phyloP scores from a whole-genome alignment of 768 basidiomycete genomes.

The Paxillus involutus region DNA sequence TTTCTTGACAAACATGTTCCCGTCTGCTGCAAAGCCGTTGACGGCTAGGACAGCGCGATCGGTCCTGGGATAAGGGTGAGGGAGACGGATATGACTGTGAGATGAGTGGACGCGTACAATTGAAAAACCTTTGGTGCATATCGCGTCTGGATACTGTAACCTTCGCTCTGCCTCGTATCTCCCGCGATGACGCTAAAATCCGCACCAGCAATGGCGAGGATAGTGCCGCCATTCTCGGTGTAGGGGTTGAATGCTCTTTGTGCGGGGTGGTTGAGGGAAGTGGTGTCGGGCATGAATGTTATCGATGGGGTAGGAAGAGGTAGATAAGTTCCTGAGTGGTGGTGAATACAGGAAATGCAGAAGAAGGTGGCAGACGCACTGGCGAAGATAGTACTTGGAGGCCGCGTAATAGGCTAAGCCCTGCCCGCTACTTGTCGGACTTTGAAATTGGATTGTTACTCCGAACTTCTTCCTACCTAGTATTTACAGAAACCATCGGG shows the following conservation, averaged over 20 bases:
- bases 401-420: constrained; percentile 13
- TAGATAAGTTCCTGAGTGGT: neutral
- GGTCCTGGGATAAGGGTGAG: constrained; percentile 51
- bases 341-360: neutral
- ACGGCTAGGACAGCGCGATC: constrained; percentile 93
- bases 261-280: constrained; percentile 41
- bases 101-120: constrained; percentile 56
- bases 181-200: constrained; percentile 95
- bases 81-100: too few species aligned
- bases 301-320: neutral
- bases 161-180: constrained; percentile 95
- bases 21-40: constrained; percentile 97
- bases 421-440: constrained; percentile 1
- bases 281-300: constrained; percentile 37
- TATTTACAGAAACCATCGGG: neutral
- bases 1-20: constrained; percentile 96
- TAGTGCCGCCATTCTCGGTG: constrained; percentile 92
- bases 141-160: constrained; percentile 97
- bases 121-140: constrained; percentile 95
- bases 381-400: neutral
- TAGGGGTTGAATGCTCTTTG: constrained; percentile 83
- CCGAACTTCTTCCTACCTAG: neutral
- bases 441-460: constrained; percentile 1
- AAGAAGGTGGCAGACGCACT: neutral
- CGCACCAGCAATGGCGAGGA: constrained; percentile 91